Base-by-base conservation (phyloP, 306 rosid species). In the Rosa lucieae region DNA sequence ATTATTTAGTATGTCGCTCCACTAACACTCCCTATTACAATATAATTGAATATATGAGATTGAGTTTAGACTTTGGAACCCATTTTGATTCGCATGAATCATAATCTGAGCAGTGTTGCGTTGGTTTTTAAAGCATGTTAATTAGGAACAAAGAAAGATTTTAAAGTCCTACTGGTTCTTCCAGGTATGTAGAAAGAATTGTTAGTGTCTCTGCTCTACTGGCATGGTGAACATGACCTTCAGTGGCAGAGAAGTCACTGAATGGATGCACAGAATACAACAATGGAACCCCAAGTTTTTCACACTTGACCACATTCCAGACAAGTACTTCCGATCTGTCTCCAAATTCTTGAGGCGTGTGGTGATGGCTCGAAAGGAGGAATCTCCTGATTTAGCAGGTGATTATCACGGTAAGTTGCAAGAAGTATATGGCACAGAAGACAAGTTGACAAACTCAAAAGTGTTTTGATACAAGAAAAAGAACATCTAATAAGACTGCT, bases 181-280 rank as follows among this genome's bases (percentile, higher is more conserved):
- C 80, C 90, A 95, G 99, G 87, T 95, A 95, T 81, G 86, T 95
- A 29, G 98, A 95, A 84, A 90, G 97, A 86, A 91, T 95, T 78
- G 97, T 97, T 3, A 74, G 79, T 5, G 89, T 93, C 72, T 91
- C 99, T 20, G 2, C 35, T 32, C 35, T 32, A 79, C 93, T 1
- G 92, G 97, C 61, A 51, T 66, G 44, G 92, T 84, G 70, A 76
- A 67, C 21, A 80, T 88, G 53, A 71, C 79, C 79, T 61, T 61
- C 5, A 89, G 89, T 62, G 80, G 86, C 61, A 73, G 80, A 75
- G 94, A 91, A 88, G 96, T 89, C 56, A 82, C 86, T 66, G 94
- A 87, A 75, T 96, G 96, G 99, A 96, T 96, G 97, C 90, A 87
- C 70, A 91, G 82, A 88, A 90, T 96, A 85, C 92, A 91, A 89